phyloP scores from a whole-genome alignment of 2,329 filamentous ascomycete genomes.

The Chrysoporthe austroafricana region DNA sequence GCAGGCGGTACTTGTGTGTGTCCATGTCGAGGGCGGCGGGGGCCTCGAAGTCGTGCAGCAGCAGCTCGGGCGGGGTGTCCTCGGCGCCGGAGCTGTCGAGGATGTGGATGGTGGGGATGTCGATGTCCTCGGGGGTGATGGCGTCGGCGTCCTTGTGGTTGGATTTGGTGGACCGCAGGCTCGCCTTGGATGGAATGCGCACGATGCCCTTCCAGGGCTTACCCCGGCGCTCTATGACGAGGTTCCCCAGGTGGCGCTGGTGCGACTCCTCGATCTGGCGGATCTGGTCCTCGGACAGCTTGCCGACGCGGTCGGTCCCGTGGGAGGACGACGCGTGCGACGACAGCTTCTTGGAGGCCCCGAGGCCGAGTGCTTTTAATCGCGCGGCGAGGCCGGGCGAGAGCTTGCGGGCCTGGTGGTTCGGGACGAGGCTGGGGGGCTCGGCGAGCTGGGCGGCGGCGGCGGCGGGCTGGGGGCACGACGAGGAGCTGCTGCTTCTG shows the following conservation, averaged over 20 bases:
- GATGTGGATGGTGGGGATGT: conserved; percentile 34
- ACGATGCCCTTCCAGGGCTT: conserved; percentile 73
- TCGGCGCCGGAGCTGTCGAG: conserved; percentile 36
- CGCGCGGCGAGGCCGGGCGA: conserved; percentile 68
- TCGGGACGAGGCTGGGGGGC: conserved; percentile 34
- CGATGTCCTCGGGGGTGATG: conserved; percentile 27
- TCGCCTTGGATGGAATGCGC: conserved; percentile 48
- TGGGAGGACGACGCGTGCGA: conserved; percentile 37
- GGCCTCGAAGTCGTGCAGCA: conserved; percentile 57
- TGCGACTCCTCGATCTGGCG: conserved; percentile 66
- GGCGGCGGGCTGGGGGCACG: conserved; percentile 19
- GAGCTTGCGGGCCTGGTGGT: conserved; percentile 55
- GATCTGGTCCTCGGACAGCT: conserved; percentile 72
- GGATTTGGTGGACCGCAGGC: conserved; percentile 33
- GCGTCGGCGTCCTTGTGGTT: conserved; percentile 24
- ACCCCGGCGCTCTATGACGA: conserved; percentile 66
- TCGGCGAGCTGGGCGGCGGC: conserved; percentile 24
- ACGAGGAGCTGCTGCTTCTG: conserved; percentile 26
- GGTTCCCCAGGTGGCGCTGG: conserved; percentile 48
- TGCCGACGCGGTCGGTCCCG: conserved; percentile 59
- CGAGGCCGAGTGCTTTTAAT: conserved; percentile 67
- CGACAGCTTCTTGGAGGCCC: conserved; percentile 46
- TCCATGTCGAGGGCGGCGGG: conserved; percentile 64
- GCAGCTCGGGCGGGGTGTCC: conserved; percentile 39
- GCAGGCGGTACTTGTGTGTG: conserved; percentile 74